A percentile compares a stretch with the other conserved stretches of the same genome.
These are phyloP conservation scores for Nakaseomyces bracarensis DNA, from an alignment of 1,139 yeast species.

Conservation along the genomic window DNA sequence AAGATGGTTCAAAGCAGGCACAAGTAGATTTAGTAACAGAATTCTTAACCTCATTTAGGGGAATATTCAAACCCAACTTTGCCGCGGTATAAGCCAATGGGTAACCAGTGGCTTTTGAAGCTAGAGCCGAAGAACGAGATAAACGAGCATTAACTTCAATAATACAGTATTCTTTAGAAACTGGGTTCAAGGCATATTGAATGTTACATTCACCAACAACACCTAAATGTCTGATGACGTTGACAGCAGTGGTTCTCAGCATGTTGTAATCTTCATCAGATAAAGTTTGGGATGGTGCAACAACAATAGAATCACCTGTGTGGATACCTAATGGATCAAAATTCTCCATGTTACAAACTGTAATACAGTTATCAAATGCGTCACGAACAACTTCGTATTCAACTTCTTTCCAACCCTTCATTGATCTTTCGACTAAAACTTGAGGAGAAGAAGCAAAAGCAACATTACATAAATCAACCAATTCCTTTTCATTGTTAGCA, in stretches of 20 bases:
- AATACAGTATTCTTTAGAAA: conserved; percentile 89
- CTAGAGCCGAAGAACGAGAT: conserved; percentile 95
- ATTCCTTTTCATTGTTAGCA: conserved; percentile 82
- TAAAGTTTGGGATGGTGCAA: conserved; percentile 96
- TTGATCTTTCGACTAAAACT: conserved; percentile 87
- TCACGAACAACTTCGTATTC: conserved; percentile 99
- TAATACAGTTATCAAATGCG: conserved; percentile 93
- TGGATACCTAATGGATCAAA: conserved; percentile 98
- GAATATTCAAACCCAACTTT: conserved; percentile 87
- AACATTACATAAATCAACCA: conserved; percentile 74
- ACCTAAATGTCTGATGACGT: conserved; percentile 94
- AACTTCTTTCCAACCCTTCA: conserved; percentile 99
- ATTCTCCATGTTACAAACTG: conserved; percentile 99
- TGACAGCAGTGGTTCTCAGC: conserved; percentile 96
- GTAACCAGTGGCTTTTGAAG: conserved; percentile 98
- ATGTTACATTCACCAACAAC: conserved; percentile 99
- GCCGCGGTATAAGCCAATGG: conserved; percentile 99
- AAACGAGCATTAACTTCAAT: conserved; percentile 97
- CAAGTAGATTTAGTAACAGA: conserved; percentile 92
- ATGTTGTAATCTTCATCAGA: conserved; percentile 97
- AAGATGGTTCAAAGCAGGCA: conserved; percentile 96
- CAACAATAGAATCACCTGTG: conserved; percentile 98
- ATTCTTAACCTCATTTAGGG: conserved; percentile 85
- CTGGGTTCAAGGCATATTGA: conserved; percentile 93
- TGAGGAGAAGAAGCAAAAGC: conserved; percentile 97